Conservation (phyloP, 208 protist species). For the Lotmaria passim region DNA sequence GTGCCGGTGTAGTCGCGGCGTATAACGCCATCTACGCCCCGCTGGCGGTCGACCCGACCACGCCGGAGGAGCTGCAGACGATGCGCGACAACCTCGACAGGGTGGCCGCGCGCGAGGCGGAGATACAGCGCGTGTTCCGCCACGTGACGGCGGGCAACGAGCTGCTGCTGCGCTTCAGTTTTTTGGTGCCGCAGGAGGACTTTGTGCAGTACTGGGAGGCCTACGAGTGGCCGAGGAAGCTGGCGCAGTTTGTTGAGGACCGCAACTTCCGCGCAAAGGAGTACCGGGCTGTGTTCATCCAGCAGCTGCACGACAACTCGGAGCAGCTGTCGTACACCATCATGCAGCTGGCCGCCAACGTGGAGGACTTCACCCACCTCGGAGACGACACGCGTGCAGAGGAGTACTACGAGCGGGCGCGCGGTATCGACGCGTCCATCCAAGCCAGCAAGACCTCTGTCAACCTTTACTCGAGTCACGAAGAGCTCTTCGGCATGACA, state of each 20-base stretch:
- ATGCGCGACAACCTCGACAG: conserved; percentile 80
- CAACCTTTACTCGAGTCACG: conserved; percentile 87
- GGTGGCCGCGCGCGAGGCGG: conserved; percentile 71
- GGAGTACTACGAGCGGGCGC: conserved; percentile 89
- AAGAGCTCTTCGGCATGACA: conserved; percentile 88
- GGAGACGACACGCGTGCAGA: conserved; percentile 87
- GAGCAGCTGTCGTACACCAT: conserved; percentile 86
- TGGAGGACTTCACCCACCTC: conserved; percentile 88
- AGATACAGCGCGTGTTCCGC: conserved; percentile 74
- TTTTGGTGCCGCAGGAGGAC: conserved; percentile 73
- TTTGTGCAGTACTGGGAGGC: conserved; percentile 88
- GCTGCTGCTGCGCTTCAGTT: conserved; percentile 83
- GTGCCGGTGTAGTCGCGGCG: conserved; percentile 54
- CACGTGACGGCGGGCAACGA: conserved; percentile 81
- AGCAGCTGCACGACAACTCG: conserved; percentile 88
- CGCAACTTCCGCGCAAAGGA: conserved; percentile 92
- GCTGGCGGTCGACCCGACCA: conserved; percentile 79
- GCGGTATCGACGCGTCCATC: conserved; percentile 75
- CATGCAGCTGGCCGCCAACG: conserved; percentile 74
- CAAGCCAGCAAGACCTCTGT: conserved; percentile 70
- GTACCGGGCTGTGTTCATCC: conserved; percentile 90
- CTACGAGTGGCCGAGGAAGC: conserved; percentile 91
- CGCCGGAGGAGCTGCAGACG: conserved; percentile 91
- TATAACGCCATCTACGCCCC: conserved; percentile 81
- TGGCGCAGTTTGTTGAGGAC: conserved; percentile 91